phyloP scores from a whole-genome alignment of 2,329 filamentous ascomycete species.

The Sporothrix phasma region DNA sequence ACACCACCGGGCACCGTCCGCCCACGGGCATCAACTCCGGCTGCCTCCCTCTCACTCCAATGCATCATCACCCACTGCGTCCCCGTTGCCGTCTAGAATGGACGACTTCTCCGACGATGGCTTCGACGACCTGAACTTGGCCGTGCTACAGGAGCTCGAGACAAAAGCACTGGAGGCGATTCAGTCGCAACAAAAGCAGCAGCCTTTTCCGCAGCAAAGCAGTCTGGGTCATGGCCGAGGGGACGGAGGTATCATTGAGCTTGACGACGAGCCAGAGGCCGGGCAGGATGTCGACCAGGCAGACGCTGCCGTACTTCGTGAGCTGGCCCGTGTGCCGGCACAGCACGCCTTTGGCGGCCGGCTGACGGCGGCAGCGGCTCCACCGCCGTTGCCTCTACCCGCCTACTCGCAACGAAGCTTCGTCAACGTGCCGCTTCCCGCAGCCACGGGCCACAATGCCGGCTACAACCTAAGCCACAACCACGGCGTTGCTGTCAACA shows the following conservation, averaged over 20 bases:
- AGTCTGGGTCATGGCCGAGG: background rate
- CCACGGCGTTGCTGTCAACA: background rate
- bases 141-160: conserved; percentile 52
- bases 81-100: conserved; percentile 25
- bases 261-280: conserved; percentile 8
- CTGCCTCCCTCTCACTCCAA: background rate
- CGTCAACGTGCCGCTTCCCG: conserved; percentile 15
- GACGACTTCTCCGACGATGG: conserved; percentile 56
- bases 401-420: conserved; percentile 17
- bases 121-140: conserved; percentile 50
- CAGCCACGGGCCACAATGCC: background rate
- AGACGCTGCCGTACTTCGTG: conserved; percentile 17
- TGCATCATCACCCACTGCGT: background rate
- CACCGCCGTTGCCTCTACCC: conserved; percentile 14
- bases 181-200: conserved; percentile 19
- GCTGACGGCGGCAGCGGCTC: conserved; percentile 15
- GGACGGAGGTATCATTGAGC: background rate
- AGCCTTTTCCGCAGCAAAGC: background rate
- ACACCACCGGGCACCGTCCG: too few relatives aligned
- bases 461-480: background rate
- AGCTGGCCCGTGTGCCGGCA: conserved; percentile 17
- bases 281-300: conserved; percentile 11
- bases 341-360: conserved; percentile 15
- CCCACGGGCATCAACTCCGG: background rate
- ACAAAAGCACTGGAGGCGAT: conserved; percentile 34